Percentiles rank a stretch among this genome's conserved stretches.
phyloP scores from a whole-genome alignment of 2,329 filamentous ascomycete species.

The Aureobasidium sp. region DNA sequence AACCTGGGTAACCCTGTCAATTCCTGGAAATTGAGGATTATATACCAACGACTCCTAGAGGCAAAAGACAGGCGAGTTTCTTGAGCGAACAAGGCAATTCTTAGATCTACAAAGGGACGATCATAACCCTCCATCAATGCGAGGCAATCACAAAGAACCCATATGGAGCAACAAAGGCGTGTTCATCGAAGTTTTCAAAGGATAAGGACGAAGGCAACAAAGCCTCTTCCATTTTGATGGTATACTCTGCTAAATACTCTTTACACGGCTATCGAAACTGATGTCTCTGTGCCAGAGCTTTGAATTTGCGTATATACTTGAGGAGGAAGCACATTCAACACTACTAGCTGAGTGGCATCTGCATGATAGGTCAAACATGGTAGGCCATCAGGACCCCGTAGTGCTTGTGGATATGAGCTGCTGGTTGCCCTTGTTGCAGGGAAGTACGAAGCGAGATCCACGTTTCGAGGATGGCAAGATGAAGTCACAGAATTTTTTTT shows the following conservation, averaged over 20 bases:
- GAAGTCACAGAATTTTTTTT: too few species aligned
- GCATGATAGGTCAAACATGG: too few species aligned
- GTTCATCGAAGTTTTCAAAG: not conserved
- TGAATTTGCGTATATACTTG: not conserved
- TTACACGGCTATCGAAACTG: not conserved
- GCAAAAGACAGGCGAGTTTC: too few species aligned
- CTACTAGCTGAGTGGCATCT: too few species aligned
- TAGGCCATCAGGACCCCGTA: too few species aligned
- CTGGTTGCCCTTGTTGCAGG: too few species aligned
- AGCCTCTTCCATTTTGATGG: not conserved
- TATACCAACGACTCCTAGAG: not conserved
- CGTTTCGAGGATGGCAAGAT: too few species aligned
- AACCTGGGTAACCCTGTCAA: not conserved
- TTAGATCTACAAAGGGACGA: not conserved
- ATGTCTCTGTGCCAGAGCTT: not conserved
- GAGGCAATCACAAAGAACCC: not conserved
- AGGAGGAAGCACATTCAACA: not conserved
- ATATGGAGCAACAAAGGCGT: not conserved
- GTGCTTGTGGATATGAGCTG: too few species aligned
- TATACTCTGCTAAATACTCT: not conserved
- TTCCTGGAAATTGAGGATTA: not conserved
- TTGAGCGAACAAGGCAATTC: not conserved
- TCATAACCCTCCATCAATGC: not conserved
- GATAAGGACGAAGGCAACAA: not conserved
- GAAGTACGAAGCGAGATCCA: too few species aligned